These are phyloP conservation scores for Arthrobotrys sphaeroides DNA, from an alignment of 2,329 filamentous ascomycete genomes.

Conservation along the genomic window DNA sequence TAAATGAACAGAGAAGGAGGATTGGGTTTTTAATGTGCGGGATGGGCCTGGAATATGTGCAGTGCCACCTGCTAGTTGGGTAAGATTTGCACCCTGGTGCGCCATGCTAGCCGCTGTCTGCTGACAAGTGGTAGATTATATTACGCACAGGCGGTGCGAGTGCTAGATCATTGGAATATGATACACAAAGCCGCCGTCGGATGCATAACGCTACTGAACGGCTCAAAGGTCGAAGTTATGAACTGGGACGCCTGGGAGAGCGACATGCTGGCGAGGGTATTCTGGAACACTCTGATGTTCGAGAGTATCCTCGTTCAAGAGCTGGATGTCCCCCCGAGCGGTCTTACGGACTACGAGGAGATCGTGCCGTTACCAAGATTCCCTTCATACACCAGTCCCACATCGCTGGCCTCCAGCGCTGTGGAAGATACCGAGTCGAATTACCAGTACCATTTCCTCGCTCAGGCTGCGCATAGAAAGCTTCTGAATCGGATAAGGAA, in stretches of 20 bases:
- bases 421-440: constrained; percentile 66
- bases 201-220: constrained; percentile 65
- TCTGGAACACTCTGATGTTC: constrained; percentile 69
- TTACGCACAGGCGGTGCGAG: constrained; percentile 66
- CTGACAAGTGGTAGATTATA: constrained; percentile 61
- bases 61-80: constrained; percentile 67
- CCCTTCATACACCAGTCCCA: constrained; percentile 61
- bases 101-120: constrained; percentile 1
- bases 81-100: constrained; percentile 51
- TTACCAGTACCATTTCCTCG: constrained; percentile 69
- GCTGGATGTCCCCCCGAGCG: constrained; percentile 66
- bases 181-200: constrained; percentile 66
- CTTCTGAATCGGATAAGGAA: constrained; percentile 67
- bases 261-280: constrained; percentile 68
- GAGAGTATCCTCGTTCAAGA: constrained; percentile 69
- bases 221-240: constrained; percentile 59
- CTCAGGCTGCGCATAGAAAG: constrained; percentile 68
- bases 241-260: constrained; percentile 67
- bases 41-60: constrained; percentile 65
- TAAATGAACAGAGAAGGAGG: constrained; percentile 67
- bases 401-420: constrained; percentile 15
- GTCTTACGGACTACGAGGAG: constrained; percentile 66
- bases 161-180: constrained; percentile 67
- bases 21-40: constrained; percentile 67
- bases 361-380: constrained; percentile 68